Evolutionary conservation across 176 grass and related monocot genomes (phyloP).

Genomic region (Miscanthus lutarioriparius): DNA sequence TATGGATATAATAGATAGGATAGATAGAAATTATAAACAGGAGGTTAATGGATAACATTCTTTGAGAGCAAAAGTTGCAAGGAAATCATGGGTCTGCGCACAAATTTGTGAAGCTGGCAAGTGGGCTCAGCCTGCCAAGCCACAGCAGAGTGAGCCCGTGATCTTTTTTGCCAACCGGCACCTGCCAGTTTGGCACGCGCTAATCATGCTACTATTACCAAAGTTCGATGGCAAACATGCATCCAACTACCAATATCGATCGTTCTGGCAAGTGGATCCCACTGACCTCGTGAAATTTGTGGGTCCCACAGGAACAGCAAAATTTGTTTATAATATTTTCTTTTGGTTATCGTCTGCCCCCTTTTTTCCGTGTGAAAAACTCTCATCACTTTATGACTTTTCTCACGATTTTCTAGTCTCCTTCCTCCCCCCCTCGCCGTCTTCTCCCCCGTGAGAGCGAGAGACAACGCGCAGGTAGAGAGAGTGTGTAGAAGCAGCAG

Average conservation of each 20-base stretch:
- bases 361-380: neutral
- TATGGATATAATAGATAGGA: neutral
- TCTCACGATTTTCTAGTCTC: conserved; percentile 21
- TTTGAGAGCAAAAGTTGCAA: neutral
- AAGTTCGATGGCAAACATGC: conserved; percentile 13
- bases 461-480: neutral
- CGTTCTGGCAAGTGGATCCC: neutral
- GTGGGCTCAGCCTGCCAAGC: neutral
- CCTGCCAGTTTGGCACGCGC: neutral
- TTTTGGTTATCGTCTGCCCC: neutral
- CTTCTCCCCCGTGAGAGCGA: neutral
- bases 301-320: neutral
- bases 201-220: neutral
- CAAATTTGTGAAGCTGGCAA: neutral
- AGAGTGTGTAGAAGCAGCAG: conserved; percentile 18
- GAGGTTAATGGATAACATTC: neutral
- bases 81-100: neutral
- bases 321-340: neutral
- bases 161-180: neutral
- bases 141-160: neutral
- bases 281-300: neutral
- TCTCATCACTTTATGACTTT: neutral
- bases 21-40: neutral
- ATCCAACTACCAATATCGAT: neutral
- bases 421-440: neutral